phyloP scores from a whole-genome alignment of 148 eudicot genomes.

The Suaeda aralocaspica region DNA sequence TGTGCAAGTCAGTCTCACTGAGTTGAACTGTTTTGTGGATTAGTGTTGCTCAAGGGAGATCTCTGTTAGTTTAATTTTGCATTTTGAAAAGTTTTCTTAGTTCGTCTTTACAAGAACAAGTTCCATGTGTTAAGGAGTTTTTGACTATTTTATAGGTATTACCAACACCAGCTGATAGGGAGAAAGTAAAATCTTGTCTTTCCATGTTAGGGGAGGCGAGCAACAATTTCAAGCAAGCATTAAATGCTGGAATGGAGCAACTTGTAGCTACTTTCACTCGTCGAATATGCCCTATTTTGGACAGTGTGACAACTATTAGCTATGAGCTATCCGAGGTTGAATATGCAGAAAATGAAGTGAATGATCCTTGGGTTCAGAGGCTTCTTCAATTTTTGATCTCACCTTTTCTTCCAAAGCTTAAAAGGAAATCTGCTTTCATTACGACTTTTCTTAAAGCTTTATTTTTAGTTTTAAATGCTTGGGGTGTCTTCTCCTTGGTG shows the following conservation, averaged over 20 bases:
- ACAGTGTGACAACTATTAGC: conserved; percentile 76
- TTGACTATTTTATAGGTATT: conserved; percentile 48
- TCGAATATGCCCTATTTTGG: conserved; percentile 73
- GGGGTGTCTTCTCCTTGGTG: too few species aligned
- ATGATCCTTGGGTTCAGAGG: conserved; percentile 93
- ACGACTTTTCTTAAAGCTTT: too few species aligned
- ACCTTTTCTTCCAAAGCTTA: too few species aligned
- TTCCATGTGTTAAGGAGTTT: neutral
- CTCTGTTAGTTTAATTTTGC: neutral
- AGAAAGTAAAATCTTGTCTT: conserved; percentile 74
- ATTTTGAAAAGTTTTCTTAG: neutral
- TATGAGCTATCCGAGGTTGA: conserved; percentile 89
- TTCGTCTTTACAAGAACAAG: neutral
- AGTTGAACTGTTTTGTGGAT: neutral
- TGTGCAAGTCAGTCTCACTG: neutral
- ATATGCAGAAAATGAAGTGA: conserved; percentile 92
- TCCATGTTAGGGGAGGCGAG: conserved; percentile 71
- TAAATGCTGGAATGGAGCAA: conserved; percentile 75
- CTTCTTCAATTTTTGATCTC: too few species aligned
- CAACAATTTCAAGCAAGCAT: conserved; percentile 70
- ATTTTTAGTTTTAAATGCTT: too few species aligned
- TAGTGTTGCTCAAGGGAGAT: neutral
- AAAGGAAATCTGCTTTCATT: too few species aligned
- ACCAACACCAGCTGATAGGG: conserved; percentile 77
- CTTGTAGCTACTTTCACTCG: conserved; percentile 70